phyloP scores from a whole-genome alignment of 345 rosid genomes.

The Rhizophora mangle region DNA sequence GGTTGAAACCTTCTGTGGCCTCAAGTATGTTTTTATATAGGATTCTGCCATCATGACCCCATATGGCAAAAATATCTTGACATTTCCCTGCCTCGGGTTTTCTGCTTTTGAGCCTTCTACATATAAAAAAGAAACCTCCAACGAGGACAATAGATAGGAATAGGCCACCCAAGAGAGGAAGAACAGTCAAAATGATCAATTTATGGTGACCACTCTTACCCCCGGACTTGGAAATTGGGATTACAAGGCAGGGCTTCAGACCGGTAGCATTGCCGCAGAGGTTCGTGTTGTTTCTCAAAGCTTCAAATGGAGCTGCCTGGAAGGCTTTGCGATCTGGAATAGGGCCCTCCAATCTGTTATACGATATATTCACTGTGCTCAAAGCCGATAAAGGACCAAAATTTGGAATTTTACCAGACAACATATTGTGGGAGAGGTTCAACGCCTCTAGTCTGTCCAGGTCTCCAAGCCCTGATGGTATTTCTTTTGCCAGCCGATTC shows the following conservation, averaged over 20 bases:
- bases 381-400: neutral
- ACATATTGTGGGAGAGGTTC: neutral
- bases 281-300: too few relatives aligned
- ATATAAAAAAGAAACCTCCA: neutral
- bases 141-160: neutral
- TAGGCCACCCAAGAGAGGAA: neutral
- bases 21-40: neutral
- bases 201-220: neutral
- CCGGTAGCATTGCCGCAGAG: neutral
- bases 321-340: too few relatives aligned
- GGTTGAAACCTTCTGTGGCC: constrained; percentile 4
- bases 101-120: neutral
- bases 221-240: neutral
- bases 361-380: too few relatives aligned
- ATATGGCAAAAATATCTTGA: neutral
- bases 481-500: neutral
- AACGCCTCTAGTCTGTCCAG: neutral
- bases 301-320: too few relatives aligned
- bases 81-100: neutral
- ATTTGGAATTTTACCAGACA: neutral
- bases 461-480: neutral
- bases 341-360: too few relatives aligned
- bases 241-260: neutral
- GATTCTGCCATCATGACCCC: neutral
- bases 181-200: neutral